phyloP scores from a whole-genome alignment of 192 early-diverging fungal genomes.

The Umbelopsis isabellina region DNA sequence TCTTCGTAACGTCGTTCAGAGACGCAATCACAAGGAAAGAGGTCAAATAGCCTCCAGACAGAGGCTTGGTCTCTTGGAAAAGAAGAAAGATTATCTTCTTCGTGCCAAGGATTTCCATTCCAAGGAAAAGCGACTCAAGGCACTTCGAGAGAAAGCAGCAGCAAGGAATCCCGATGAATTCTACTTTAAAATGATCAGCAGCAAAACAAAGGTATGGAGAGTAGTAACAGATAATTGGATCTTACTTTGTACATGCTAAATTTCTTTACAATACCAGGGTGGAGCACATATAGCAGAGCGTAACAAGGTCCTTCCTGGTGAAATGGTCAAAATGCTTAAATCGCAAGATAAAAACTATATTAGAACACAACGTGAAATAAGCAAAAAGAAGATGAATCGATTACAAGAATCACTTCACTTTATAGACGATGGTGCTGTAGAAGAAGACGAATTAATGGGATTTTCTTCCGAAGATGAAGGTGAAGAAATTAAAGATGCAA shows the following conservation, averaged over 20 bases:
- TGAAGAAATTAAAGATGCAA: slow-evolving; percentile 28
- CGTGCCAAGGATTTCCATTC: slow-evolving; percentile 89
- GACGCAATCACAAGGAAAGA: slow-evolving; percentile 91
- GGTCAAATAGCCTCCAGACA: slow-evolving; percentile 67
- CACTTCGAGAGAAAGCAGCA: slow-evolving; percentile 84
- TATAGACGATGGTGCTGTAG: slow-evolving; percentile 44
- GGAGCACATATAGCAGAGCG: slow-evolving; percentile 82
- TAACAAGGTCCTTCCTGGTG: slow-evolving; percentile 71
- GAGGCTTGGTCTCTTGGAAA: slow-evolving; percentile 85
- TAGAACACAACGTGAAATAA: slow-evolving; percentile 77
- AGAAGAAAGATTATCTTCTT: slow-evolving; percentile 97
- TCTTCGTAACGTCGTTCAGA: slow-evolving; percentile 81
- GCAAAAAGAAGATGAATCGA: slow-evolving; percentile 78
- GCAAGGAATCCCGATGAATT: slow-evolving; percentile 97
- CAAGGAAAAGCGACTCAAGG: slow-evolving; percentile 86
- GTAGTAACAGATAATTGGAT: slow-evolving; percentile 11
- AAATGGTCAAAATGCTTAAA: slow-evolving; percentile 82
- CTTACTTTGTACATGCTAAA: background rate
- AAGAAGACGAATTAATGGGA: slow-evolving; percentile 28
- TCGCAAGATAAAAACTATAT: slow-evolving; percentile 94
- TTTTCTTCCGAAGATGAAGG: slow-evolving; percentile 32
- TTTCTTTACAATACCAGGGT: slow-evolving; percentile 36
- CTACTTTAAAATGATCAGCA: slow-evolving; percentile 95
- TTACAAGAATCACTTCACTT: slow-evolving; percentile 75
- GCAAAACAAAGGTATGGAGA: slow-evolving; percentile 69